Conservation (phyloP, 2,329 filamentous ascomycete species). For the Neonectria neomacrospora region DNA sequence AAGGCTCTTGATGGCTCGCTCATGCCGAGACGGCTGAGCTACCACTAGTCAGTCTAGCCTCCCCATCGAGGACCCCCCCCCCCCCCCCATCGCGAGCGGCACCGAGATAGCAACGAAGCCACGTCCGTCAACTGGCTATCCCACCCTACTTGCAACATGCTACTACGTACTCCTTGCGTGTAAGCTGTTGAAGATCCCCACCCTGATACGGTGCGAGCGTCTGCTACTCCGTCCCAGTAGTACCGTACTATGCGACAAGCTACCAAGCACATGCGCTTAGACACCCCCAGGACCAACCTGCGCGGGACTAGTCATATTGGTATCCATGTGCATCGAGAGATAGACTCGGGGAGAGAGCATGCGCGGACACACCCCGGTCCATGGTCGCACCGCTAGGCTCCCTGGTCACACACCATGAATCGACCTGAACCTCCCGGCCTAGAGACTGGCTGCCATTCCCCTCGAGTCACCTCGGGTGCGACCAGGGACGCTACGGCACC, state of each 20-base stretch:
- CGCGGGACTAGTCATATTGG: constrained; percentile 3
- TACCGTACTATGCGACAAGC: neutral
- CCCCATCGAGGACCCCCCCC: constrained; percentile 12
- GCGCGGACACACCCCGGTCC: constrained; percentile 12
- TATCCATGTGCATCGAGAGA: constrained; percentile 14
- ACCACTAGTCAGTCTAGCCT: constrained; percentile 17
- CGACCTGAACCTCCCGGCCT: constrained; percentile 8
- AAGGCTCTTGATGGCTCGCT: constrained; percentile 18
- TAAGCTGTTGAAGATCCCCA: constrained; percentile 16
- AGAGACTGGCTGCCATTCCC: constrained; percentile 7
- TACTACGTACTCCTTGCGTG: constrained; percentile 1
- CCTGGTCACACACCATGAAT: constrained; percentile 9
- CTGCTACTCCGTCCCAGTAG: constrained; percentile 2
- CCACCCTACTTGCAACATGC: constrained; percentile 5
- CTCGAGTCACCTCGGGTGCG: constrained; percentile 19
- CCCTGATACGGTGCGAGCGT: constrained; percentile 14
- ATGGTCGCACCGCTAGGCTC: constrained; percentile 15
- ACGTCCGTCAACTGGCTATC: constrained; percentile 21
- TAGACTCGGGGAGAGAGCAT: constrained; percentile 13
- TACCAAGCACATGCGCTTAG: neutral
- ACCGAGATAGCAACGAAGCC: constrained; percentile 28
- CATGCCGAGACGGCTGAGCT: constrained; percentile 27
- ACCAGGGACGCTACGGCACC: constrained; percentile 14
- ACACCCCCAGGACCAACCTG: constrained; percentile 9
- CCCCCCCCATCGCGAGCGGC: constrained; percentile 20